Base-by-base conservation (phyloP, 176 grass and related monocot genomes). In the Chloris gayana region DNA sequence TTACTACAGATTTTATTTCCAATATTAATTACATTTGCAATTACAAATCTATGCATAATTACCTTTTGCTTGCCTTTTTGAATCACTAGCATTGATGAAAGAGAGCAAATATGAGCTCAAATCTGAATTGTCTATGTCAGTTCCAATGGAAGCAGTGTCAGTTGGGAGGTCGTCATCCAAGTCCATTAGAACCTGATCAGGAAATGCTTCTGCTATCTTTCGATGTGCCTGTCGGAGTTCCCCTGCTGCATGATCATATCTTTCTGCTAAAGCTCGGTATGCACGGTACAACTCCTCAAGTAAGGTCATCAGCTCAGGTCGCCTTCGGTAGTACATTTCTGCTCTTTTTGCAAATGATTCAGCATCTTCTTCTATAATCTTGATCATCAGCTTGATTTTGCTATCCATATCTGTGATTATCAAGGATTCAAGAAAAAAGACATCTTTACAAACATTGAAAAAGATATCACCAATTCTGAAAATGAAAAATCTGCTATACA, bases 321-420 rank as follows among this genome's bases (percentile, higher is more conserved):
- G 90, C n/a, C 91, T 89, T 82, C 75, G 83, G 81, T 95, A 98
- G 82, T 91, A 98, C 90, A 98, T 98, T 87, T 98, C 96, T 25
- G 96, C 88, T 74, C 90, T 86, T 84, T 89, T 89, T 80, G 96
- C 90, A 59, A 98, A 98, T 42, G 96, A 95, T 71, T 98, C 96
- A 19, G 96, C 96, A 86, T 98, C 96, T 83, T 95, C 88, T 83
- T 98, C 96, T 57, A 95, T 91, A 47, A 98, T 90, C 74, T 69
- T 91, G 86, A 94, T 91, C 91, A 98, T 98, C 22, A 77, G 72
- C 76, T 93, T 95, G 46, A 93, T 69, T 78, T 95, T 98, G 81
- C 67, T 79, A 86, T 98, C 93, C 81, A 95, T 94, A 49, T 91
- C 96, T 98, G 84, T 34, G 60, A 57, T 73, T 67, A 80, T 45